These are phyloP conservation scores for Lactarius sanguifluus DNA, from an alignment of 768 basidiomycete genomes.

Conservation along the genomic window DNA sequence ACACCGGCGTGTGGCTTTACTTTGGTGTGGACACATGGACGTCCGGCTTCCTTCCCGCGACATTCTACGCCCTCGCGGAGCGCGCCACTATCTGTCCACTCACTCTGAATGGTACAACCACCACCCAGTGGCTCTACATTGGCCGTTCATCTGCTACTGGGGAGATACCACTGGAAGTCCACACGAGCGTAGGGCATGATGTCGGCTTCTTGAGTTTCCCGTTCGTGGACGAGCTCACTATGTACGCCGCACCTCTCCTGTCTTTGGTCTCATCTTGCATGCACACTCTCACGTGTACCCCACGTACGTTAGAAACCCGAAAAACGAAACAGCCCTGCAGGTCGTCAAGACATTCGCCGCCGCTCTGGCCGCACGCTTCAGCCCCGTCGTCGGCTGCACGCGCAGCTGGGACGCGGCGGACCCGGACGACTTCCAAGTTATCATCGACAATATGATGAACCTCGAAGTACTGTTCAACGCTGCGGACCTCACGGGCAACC, in stretches of 20 bases:
- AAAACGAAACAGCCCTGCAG: conserved; percentile 53
- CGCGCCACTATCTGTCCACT: conserved; percentile 49
- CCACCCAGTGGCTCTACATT: conserved; percentile 54
- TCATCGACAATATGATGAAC: conserved; percentile 83
- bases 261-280: neutral
- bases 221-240: conserved; percentile 56
- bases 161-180: conserved; percentile 49
- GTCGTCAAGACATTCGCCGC: conserved; percentile 59
- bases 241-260: conserved; percentile 44
- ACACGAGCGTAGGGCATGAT: conserved; percentile 59
- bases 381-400: conserved; percentile 61
- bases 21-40: conserved; percentile 63
- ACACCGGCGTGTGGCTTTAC: conserved; percentile 51
- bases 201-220: conserved; percentile 72
- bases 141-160: conserved; percentile 53
- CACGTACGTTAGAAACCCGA: conserved; percentile 48
- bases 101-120: conserved; percentile 40
- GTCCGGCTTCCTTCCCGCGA: conserved; percentile 64
- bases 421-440: conserved; percentile 63
- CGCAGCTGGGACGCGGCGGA: conserved; percentile 65
- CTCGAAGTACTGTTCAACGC: conserved; percentile 44
- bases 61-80: conserved; percentile 57
- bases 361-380: conserved; percentile 57
- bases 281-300: neutral
- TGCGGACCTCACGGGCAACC: conserved; percentile 57